phyloP scores from a whole-genome alignment of 2,329 filamentous ascomycete genomes.

The Microcera coccophila region DNA sequence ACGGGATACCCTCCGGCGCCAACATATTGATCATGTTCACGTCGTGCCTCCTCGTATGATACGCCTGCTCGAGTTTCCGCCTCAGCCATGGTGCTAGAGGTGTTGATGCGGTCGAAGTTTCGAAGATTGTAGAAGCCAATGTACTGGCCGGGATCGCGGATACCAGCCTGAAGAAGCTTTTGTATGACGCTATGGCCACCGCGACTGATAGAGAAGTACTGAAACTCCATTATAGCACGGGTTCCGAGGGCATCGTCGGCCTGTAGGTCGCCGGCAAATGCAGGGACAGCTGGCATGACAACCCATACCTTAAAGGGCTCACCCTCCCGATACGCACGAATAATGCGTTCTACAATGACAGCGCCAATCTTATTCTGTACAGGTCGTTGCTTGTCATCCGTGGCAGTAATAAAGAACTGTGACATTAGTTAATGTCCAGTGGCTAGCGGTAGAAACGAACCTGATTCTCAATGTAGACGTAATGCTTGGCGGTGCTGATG shows the following conservation, averaged over 20 bases:
- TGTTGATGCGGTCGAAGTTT: slow-evolving; percentile 81
- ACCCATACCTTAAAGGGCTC: slow-evolving; percentile 73
- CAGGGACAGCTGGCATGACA: slow-evolving; percentile 74
- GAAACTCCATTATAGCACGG: slow-evolving; percentile 83
- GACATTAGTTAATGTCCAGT: neutral
- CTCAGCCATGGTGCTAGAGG: slow-evolving; percentile 55
- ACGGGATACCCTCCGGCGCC: slow-evolving; percentile 43
- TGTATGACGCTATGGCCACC: slow-evolving; percentile 77
- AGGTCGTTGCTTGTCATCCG: slow-evolving; percentile 63
- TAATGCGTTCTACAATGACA: slow-evolving; percentile 72
- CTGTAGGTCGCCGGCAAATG: slow-evolving; percentile 76
- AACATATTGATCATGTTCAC: slow-evolving; percentile 58
- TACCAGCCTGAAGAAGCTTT: slow-evolving; percentile 62
- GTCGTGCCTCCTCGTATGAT: slow-evolving; percentile 62
- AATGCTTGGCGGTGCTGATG: slow-evolving; percentile 66
- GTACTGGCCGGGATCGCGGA: slow-evolving; percentile 65
- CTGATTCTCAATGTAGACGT: slow-evolving; percentile 76
- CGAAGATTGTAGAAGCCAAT: slow-evolving; percentile 83
- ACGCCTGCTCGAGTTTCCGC: slow-evolving; percentile 63
- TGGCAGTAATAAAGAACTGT: slow-evolving; percentile 84
- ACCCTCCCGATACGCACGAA: slow-evolving; percentile 62
- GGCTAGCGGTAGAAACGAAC: slow-evolving; percentile 26
- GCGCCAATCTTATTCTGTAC: slow-evolving; percentile 75
- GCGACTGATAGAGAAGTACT: slow-evolving; percentile 75
- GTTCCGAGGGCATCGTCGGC: slow-evolving; percentile 70